Base-by-base conservation (phyloP, 176 grass and related monocot species). In the Carex littledalei region DNA sequence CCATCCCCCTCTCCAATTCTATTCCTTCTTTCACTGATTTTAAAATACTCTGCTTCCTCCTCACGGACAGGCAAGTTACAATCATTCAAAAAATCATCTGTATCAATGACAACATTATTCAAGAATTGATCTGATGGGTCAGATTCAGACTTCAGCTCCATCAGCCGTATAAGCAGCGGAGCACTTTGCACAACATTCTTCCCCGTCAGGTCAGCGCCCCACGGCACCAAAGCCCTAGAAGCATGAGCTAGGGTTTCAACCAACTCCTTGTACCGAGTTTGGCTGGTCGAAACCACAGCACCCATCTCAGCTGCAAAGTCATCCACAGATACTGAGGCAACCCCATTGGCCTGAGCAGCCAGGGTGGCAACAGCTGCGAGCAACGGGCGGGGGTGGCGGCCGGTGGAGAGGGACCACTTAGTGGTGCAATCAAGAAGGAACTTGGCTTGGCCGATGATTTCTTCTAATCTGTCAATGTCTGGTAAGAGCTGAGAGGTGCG, bases 371-470 rank as follows among this genome's bases (percentile, higher is more conserved):
- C 39, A 17, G 85, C 90, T 14, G 90, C 93, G 6, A 92, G 34
- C 63, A 94, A 54, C 5, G 93, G 93, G 1, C 91, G 88, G 0
- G 93, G 93, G 78, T 72, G 86, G 57, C 93, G 78, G 3, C 93
- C 93, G 0, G 93, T 94, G 71, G 93, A 89, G 82, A 94, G 90
- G 58, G 91, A 91, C 90, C 93, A 94, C 72, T 94, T 94, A 64
- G 88, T 77, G 37, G 90, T 84, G 83, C 93, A 94, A 37, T 82
- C 62, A 39, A 90, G 88, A 78, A 94, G 93, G 73, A 94, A 94
- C 2, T 87, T 77, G 8, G 84, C 85, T 16, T 92, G 93, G 17
- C 86, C 84, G 58, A 94, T 88, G 3, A 94, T 83, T 50, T 82
- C 69, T 14, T 87, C 87, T 14, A 79, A 41, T 63, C 64, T 94